Base-by-base conservation (phyloP, 495 filamentous ascomycete genomes). In the Jackrogersella minutella region DNA sequence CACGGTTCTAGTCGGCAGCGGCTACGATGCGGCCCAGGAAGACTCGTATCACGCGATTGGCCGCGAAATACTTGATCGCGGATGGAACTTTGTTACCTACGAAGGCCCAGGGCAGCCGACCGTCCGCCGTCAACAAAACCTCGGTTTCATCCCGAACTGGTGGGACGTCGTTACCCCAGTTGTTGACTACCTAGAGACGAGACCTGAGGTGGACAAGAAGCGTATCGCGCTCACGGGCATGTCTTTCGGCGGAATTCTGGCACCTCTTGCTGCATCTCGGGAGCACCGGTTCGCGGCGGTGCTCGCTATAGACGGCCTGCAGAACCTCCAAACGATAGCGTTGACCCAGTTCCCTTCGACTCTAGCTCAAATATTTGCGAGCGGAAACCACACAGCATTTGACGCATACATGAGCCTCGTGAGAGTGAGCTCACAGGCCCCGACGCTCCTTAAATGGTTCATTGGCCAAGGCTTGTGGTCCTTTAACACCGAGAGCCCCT, bases 51-150 rank as follows among this genome's bases (percentile, higher is more conserved):
- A 84, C 58, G 9, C 50, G 4, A 46, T 67, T 16, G 80, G 66
- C 5, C 58, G 70, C 5, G 63, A 66, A 0, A 75, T 73, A 0
- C 72, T 83, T 0, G 75, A 67, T 5, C 74, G 82, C 1, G 81
- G 82, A 0, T 83, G 68, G 58, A 82, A 84, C 62, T 68, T 75
- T 53, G 74, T 80, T 49, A 77, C 72, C 0, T 86, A 82, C 58
- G 82, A 85, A 52, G 82, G 83, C 1, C 82, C 82, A 1, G 83
- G 82, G 0, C 82, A 84, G 57, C 74, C 77, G 1, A 78, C 75
- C 2, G 76, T 82, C 2, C 75, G 75, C 22, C 78, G 81, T 3
- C 33, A 81, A 3, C 80, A 86, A 57, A 70, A 73, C 11, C 17
- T 78, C 16, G 81, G 82, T 11, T 84, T 85, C 66, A 82, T 82